Conservation (phyloP, 2,329 filamentous ascomycete species). For the Arthroderma uncinatum region DNA sequence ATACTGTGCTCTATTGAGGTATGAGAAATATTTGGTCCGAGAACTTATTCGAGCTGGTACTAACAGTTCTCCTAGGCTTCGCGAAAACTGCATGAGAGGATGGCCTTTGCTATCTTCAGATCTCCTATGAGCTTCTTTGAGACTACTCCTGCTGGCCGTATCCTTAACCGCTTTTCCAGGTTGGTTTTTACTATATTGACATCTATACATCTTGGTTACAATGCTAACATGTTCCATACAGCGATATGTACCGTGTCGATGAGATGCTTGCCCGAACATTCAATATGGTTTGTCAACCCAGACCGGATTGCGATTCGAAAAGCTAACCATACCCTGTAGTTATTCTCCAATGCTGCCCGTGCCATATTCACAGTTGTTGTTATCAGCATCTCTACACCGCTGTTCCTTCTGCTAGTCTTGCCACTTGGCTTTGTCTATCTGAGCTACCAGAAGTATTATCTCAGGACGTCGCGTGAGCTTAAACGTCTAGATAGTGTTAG, state of each 20-base stretch:
- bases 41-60: neutral
- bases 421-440: conserved; percentile 74
- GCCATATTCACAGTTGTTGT: conserved; percentile 76
- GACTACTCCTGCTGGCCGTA: conserved; percentile 89
- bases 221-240: conserved; percentile 16
- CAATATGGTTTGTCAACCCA: conserved; percentile 61
- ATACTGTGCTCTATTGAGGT: conserved; percentile 99
- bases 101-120: conserved; percentile 94
- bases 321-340: conserved; percentile 26
- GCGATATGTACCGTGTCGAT: conserved; percentile 57
- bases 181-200: conserved; percentile 31
- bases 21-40: conserved; percentile 13
- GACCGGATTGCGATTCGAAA: conserved; percentile 13
- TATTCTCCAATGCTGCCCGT: conserved; percentile 64
- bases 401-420: conserved; percentile 68
- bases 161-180: conserved; percentile 93
- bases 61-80: conserved; percentile 52
- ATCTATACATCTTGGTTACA: conserved; percentile 2
- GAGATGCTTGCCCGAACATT: conserved; percentile 93
- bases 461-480: conserved; percentile 87
- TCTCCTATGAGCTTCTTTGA: conserved; percentile 99
- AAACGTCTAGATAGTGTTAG: conserved; percentile 93
- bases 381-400: conserved; percentile 70
- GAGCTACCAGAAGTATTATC: conserved; percentile 93
- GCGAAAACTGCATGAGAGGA: conserved; percentile 88